Evolutionary conservation across 2,329 filamentous ascomycete species (phyloP).

Genomic region (Harringtonia aguacate): DNA sequence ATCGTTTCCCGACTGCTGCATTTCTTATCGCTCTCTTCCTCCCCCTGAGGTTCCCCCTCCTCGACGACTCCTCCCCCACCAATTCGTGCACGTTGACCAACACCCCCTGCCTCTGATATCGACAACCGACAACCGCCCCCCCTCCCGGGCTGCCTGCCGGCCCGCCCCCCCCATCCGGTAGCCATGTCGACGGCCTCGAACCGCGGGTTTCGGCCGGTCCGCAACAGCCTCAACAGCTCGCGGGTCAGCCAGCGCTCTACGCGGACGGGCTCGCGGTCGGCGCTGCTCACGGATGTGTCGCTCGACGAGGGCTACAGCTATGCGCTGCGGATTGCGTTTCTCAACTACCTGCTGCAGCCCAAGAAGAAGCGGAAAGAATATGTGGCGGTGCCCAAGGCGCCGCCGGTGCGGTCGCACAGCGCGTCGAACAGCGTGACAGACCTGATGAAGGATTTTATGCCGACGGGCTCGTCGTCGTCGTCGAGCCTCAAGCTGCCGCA

Average conservation of each 20-base stretch:
- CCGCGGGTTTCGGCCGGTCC: slow-evolving; percentile 32
- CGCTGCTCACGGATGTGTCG: slow-evolving; percentile 32
- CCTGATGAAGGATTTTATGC: slow-evolving; percentile 75
- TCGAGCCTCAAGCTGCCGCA: slow-evolving; percentile 50
- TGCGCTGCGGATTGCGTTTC: slow-evolving; percentile 80
- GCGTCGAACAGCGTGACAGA: slow-evolving; percentile 61
- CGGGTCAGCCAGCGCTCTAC: slow-evolving; percentile 28
- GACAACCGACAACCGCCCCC: too few species aligned
- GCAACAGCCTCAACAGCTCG: slow-evolving; percentile 32
- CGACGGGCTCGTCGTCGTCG: slow-evolving; percentile 24
- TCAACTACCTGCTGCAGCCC: slow-evolving; percentile 87
- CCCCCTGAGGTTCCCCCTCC: too few species aligned
- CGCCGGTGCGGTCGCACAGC: slow-evolving; percentile 5
- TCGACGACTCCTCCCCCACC: too few species aligned
- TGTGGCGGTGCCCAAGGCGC: slow-evolving; percentile 47
- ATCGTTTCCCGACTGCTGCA: too few species aligned
- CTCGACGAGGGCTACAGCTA: slow-evolving; percentile 84
- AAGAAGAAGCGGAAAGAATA: slow-evolving; percentile 84
- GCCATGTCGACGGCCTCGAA: slow-evolving; percentile 42
- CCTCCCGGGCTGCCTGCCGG: slow-evolving; percentile 3
- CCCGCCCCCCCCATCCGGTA: too few species aligned
- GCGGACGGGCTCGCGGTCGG: slow-evolving; percentile 34
- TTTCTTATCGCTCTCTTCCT: too few species aligned
- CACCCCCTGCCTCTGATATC: too few species aligned
- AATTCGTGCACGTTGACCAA: too few species aligned